Conservation (phyloP, 305 asterid species). For the Withania somnifera region DNA sequence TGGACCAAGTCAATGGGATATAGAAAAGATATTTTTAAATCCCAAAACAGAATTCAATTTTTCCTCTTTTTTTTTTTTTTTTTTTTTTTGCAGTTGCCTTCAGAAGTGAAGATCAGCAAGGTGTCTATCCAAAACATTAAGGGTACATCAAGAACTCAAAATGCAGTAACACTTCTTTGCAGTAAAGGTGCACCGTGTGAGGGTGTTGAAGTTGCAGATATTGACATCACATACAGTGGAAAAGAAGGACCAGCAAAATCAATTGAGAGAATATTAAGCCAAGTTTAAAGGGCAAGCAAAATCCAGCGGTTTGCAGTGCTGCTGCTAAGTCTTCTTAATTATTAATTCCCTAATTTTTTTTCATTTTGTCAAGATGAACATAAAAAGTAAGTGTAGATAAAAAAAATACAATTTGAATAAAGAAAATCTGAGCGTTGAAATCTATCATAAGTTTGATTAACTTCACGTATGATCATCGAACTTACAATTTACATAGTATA, state of each 20-base stretch:
- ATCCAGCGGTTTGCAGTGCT: constrained; percentile 18
- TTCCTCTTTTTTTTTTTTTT: too few relatives aligned
- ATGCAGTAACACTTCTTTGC: constrained; percentile 26
- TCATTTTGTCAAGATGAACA: not conserved
- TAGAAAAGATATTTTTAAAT: too few relatives aligned
- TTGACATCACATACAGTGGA: constrained; percentile 28
- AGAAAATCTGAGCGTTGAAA: not conserved
- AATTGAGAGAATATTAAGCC: constrained; percentile 25
- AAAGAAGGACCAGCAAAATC: constrained; percentile 14
- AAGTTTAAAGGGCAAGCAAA: constrained; percentile 19
- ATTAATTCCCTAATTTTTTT: not conserved
- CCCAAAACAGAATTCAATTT: too few relatives aligned
- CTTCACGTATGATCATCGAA: too few relatives aligned
- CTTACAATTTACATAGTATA: too few relatives aligned
- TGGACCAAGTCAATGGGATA: constrained; percentile 37
- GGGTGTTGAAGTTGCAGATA: constrained; percentile 25
- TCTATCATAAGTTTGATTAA: too few relatives aligned
- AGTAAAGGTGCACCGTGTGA: constrained; percentile 30
- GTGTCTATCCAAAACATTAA: constrained; percentile 20
- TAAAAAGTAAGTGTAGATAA: not conserved
- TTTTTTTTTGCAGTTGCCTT: constrained; percentile 15
- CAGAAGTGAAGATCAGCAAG: constrained; percentile 26
- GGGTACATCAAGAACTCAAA: constrained; percentile 27
- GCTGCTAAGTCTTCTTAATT: not conserved
- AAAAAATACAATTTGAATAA: not conserved